phyloP scores from a whole-genome alignment of 768 basidiomycete species.

The Dentipellis fragilis region DNA sequence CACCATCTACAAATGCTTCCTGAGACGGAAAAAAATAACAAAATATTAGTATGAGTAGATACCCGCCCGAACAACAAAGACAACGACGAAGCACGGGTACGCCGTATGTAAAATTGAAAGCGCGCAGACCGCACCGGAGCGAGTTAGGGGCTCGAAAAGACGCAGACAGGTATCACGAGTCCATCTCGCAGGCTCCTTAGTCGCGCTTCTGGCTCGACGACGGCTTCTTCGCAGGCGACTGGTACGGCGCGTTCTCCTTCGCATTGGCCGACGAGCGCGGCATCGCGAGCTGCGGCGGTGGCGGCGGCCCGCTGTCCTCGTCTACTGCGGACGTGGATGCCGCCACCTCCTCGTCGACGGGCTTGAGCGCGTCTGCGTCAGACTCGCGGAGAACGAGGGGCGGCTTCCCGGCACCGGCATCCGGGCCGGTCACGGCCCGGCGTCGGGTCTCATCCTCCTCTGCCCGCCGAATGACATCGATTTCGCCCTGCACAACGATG shows the following conservation, averaged over 20 bases:
- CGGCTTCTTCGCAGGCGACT: constrained; percentile 2
- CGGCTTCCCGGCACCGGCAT: constrained; percentile 1
- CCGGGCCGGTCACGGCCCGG: constrained; percentile 26
- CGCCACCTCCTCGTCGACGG: constrained; percentile 47
- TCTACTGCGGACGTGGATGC: not conserved
- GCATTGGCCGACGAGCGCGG: constrained; percentile 11
- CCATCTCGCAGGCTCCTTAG: too few relatives aligned
- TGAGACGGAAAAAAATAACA: too few relatives aligned
- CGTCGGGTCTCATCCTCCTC: constrained; percentile 40
- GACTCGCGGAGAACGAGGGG: constrained; percentile 12
- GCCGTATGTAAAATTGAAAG: not conserved
- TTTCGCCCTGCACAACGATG: constrained; percentile 80
- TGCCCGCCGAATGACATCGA: constrained; percentile 64
- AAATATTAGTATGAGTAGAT: not conserved
- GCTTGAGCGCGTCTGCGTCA: constrained; percentile 61
- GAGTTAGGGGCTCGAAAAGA: too few relatives aligned
- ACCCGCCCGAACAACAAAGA: not conserved
- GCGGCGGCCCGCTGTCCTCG: not conserved
- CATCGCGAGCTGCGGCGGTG: constrained; percentile 9
- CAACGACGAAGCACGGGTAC: too few relatives aligned
- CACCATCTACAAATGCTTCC: too few relatives aligned
- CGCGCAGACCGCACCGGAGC: not conserved
- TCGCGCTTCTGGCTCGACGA: constrained; percentile 8
- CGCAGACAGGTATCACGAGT: not conserved
- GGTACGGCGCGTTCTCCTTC: constrained; percentile 16